phyloP scores from a whole-genome alignment of 2,329 filamentous ascomycete species.

The Diaporthe ampelina region DNA sequence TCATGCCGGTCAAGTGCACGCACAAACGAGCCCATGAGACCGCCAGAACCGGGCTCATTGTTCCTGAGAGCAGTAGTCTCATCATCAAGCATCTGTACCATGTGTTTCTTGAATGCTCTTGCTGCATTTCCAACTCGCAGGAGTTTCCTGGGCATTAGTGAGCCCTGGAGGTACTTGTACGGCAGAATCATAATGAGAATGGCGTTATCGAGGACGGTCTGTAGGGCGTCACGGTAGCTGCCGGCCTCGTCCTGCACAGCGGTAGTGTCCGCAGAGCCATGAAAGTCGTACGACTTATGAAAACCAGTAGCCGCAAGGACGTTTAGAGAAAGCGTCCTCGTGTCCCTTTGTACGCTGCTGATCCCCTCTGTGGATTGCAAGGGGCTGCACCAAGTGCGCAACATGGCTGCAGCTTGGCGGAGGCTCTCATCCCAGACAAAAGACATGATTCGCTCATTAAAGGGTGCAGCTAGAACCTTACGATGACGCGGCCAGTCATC shows the following conservation, averaged over 20 bases:
- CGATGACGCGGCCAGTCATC: constrained; percentile 51
- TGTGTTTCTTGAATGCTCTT: constrained; percentile 44
- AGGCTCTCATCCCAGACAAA: constrained; percentile 49
- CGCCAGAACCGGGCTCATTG: constrained; percentile 45
- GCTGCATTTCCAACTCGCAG: constrained; percentile 43
- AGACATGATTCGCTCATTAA: constrained; percentile 49
- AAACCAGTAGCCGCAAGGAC: constrained; percentile 48
- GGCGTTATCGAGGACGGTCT: constrained; percentile 47
- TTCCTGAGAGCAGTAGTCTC: constrained; percentile 42
- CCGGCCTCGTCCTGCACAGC: constrained; percentile 34
- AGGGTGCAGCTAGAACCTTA: constrained; percentile 46
- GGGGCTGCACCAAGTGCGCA: constrained; percentile 42
- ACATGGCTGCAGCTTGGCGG: constrained; percentile 45
- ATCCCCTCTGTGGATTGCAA: constrained; percentile 35
- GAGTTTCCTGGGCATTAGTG: constrained; percentile 41
- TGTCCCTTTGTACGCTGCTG: constrained; percentile 44
- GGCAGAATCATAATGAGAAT: constrained; percentile 47
- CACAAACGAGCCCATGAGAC: constrained; percentile 45
- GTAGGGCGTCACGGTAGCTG: constrained; percentile 47
- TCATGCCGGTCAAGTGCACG: constrained; percentile 41
- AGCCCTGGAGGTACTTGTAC: constrained; percentile 36
- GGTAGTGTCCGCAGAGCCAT: constrained; percentile 39
- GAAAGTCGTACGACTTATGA: constrained; percentile 45
- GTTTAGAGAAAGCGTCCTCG: constrained; percentile 48
- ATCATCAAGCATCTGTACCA: constrained; percentile 46